Evolutionary conservation across 2,329 filamentous ascomycete genomes (phyloP), one percentile per base, ranked within the genome.

Genomic region (Didymella pinodella): DNA sequence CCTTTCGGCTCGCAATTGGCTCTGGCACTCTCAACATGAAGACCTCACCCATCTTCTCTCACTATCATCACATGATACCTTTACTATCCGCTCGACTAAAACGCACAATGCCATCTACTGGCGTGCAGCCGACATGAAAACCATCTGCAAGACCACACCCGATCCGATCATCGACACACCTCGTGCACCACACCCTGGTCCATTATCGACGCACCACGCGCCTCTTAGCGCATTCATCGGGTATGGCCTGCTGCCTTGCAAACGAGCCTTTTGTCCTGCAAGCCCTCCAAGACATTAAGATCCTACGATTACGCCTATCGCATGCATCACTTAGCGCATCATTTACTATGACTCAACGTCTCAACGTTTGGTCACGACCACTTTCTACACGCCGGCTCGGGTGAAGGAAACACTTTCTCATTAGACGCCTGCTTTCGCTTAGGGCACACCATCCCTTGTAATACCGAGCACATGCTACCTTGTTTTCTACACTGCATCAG

Each of bases 341-440:
- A 54, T 57, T 48, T 45, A 34, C 45, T 51, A 55, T 67, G 64
- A 71, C 52, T 60, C 51, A 66, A 72, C 56, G 50, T 59, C 66
- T 72, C 68, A 70, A 64, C 52, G 34, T 63, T 58, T 54, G 65
- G 65, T 62, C 61, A 66, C 48, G 61, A 57, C 64, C 63, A 53
- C 54, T 64, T 64, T 62, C 68, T 65, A 72, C 73, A 54, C 73
- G 74, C 74, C 69, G 73, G 74, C 64, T 69, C 73, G 73, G 69
- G 74, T 76, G 69, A 63, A 72, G 56, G 71, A 69, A 71, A 68
- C 63, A 61, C 63, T 54, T 52, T 62, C 60, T 63, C 50, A 63
- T 65, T 74, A 69, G 67, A 66, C 65, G 69, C 65, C 63, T 73
- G 60, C 56, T 68, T 68, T 56, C 48, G 45, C 62, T 59, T 62